These are phyloP conservation scores for Zygotorulaspora mrakii DNA, from an alignment of 1,139 yeast species.

Conservation along the genomic window DNA sequence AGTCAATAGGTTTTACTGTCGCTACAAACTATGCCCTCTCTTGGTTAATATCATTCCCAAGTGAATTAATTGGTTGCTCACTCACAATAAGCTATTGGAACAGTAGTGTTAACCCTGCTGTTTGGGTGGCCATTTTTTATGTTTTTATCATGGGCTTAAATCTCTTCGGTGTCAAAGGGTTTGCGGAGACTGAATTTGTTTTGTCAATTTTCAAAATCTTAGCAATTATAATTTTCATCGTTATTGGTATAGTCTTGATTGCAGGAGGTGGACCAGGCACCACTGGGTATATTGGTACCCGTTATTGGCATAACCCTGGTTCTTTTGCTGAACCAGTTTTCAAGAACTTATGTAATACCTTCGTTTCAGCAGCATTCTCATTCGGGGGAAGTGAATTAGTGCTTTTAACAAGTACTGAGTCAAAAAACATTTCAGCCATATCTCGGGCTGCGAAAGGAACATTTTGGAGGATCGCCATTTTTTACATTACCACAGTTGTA, in stretches of 20 bases:
- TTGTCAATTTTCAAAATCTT: slow-evolving; percentile 54
- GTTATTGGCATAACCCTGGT: slow-evolving; percentile 54
- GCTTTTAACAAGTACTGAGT: slow-evolving; percentile 51
- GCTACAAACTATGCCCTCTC: slow-evolving; percentile 59
- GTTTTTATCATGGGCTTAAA: slow-evolving; percentile 48
- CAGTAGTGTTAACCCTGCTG: slow-evolving; percentile 47
- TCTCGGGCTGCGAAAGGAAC: slow-evolving; percentile 68
- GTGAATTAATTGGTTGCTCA: slow-evolving; percentile 58
- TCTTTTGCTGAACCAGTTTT: slow-evolving; percentile 58
- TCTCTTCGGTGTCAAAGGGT: slow-evolving; percentile 56
- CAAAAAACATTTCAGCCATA: slow-evolving; percentile 42
- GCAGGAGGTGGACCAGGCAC: slow-evolving; percentile 61
- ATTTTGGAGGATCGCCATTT: slow-evolving; percentile 56
- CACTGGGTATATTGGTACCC: slow-evolving; percentile 52
- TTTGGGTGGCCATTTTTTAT: slow-evolving; percentile 53
- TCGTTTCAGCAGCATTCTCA: slow-evolving; percentile 58
- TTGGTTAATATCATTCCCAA: slow-evolving; percentile 58
- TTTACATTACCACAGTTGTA: slow-evolving; percentile 45
- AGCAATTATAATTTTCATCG: slow-evolving; percentile 58
- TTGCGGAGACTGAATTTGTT: slow-evolving; percentile 64
- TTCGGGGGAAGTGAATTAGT: slow-evolving; percentile 55
- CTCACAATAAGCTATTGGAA: slow-evolving; percentile 58
- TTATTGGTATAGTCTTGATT: slow-evolving; percentile 54
- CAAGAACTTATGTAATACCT: slow-evolving; percentile 74
- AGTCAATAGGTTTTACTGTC: slow-evolving; percentile 57